These are phyloP conservation scores for Phytophthora sp. DNA, from an alignment of 352 stramenopile species.

Conservation along the genomic window DNA sequence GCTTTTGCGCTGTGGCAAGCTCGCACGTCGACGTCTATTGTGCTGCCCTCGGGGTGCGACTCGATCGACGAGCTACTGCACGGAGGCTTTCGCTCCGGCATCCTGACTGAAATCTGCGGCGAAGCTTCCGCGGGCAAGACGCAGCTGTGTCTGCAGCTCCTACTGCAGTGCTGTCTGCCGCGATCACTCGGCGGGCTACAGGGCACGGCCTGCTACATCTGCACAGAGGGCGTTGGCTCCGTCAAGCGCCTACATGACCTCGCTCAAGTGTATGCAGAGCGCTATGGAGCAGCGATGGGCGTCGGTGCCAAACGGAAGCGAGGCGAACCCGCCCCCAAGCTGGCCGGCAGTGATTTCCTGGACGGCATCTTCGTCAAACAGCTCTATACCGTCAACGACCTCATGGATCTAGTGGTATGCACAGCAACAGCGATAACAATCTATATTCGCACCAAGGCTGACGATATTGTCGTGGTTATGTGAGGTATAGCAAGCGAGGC, in stretches of 20 bases:
- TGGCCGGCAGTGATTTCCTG: conserved; percentile 51
- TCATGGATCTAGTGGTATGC: conserved; percentile 66
- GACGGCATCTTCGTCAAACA: conserved; percentile 84
- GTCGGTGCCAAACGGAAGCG: conserved; percentile 55
- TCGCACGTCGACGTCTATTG: conserved; percentile 28
- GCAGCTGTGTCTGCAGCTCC: conserved; percentile 76
- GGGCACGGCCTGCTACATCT: conserved; percentile 80
- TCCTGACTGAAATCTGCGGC: conserved; percentile 80
- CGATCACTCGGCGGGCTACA: conserved; percentile 55
- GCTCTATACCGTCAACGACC: conserved; percentile 70
- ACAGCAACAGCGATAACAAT: background rate
- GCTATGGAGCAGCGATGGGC: conserved; percentile 42
- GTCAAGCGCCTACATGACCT: conserved; percentile 80
- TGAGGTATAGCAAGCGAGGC: conserved; percentile 56
- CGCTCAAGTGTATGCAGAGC: conserved; percentile 51
- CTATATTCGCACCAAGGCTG: background rate
- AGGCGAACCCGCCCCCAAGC: conserved; percentile 24
- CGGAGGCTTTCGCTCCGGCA: conserved; percentile 69
- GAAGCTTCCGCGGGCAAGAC: conserved; percentile 82
- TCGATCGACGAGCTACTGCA: conserved; percentile 59
- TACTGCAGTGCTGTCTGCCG: conserved; percentile 72
- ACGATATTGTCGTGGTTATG: conserved; percentile 1
- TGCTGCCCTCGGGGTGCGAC: conserved; percentile 62
- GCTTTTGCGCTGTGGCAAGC: conserved; percentile 55
- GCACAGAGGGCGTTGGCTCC: conserved; percentile 73